Conservation (phyloP, 164 flowering plant genomes). For the Macadamia integrifolia region DNA sequence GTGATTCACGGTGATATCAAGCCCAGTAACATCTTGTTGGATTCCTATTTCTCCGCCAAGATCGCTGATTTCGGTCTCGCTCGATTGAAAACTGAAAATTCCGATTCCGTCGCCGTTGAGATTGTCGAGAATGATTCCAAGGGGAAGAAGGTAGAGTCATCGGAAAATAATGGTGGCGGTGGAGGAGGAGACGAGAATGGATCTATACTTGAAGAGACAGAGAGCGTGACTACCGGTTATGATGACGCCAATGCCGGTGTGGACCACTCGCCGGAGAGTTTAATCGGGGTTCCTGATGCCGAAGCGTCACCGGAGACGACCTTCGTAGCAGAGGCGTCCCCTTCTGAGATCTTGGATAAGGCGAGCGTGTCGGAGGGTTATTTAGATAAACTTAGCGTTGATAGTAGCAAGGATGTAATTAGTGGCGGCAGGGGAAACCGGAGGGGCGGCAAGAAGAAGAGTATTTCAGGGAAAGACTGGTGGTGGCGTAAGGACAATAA, state of each 20-base stretch:
- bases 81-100: conserved; percentile 39
- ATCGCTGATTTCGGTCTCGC: conserved; percentile 89
- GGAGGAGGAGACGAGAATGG: conserved; percentile 45
- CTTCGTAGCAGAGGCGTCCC: conserved; percentile 33
- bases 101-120: conserved; percentile 17
- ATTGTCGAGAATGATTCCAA: conserved; percentile 13
- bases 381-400: conserved; percentile 60
- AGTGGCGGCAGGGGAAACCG: conserved; percentile 11
- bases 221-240: conserved; percentile 51
- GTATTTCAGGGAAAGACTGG: conserved; percentile 61
- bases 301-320: conserved; percentile 44
- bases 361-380: conserved; percentile 52
- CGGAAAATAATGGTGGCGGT: conserved; percentile 13
- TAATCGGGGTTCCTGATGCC: conserved; percentile 27
- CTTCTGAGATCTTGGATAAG: conserved; percentile 48
- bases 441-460: conserved; percentile 32
- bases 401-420: conserved; percentile 46
- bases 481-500: conserved; percentile 75
- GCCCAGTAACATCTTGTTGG: conserved; percentile 80
- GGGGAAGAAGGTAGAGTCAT: conserved; percentile 14
- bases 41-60: conserved; percentile 56
- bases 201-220: conserved; percentile 64
- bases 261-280: conserved; percentile 52
- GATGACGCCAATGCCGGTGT: conserved; percentile 46
- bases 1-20: conserved; percentile 91